Base-by-base conservation (phyloP, 805 yeast genomes). In the Wickerhamiella parazyma region DNA sequence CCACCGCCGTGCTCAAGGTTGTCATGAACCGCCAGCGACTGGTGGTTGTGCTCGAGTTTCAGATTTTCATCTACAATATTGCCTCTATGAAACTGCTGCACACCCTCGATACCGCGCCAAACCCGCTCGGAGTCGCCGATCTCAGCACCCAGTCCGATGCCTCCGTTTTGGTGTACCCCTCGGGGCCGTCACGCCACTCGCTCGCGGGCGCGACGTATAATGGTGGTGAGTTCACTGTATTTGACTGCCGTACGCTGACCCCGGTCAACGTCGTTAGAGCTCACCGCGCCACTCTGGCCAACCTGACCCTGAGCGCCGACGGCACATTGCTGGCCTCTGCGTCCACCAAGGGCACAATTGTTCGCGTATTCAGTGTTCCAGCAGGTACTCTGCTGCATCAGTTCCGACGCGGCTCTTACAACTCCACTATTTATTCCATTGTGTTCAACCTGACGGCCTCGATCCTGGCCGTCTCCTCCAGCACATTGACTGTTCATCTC, bases 401-500 rank as follows among this genome's bases (percentile, higher is more conserved):
- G 59, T 83, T 82, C 59, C 69, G 95, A 50, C 66, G 95, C 52
- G 95, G 95, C 0, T 76, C 89, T 1, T 87, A 87, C 57, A 82
- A 84, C 3, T 82, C 96, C 2, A 72, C 68, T 49, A 82, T 91
- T 14, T 76, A 75, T 53, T 79, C 93, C 9, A 66, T 91, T 50
- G 69, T 75, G 29, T 91, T 91, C 62, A 80, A 84, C 49, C 64
- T 68, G 20, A 80, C 81, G 49, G 78, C 81, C 47, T 68, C 69
- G 12, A 73, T 80, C 49, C 65, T 91, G 24, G 73, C 84, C n/a
- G 95, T 89, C 20, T 75, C 89, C 9, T 80, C 93, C 21, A 76
- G 93, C 2, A 84, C 93, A 17, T 93, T 83, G 36, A 91, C 99
- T 0, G 87, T 91, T 18, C 99, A 91, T 60, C 76, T 91, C 31